A percentile compares a stretch with the other conserved stretches of the same genome.
Evolutionary conservation across 2,329 filamentous ascomycete species (phyloP).

Genomic region (Ceratocystis papillata): DNA sequence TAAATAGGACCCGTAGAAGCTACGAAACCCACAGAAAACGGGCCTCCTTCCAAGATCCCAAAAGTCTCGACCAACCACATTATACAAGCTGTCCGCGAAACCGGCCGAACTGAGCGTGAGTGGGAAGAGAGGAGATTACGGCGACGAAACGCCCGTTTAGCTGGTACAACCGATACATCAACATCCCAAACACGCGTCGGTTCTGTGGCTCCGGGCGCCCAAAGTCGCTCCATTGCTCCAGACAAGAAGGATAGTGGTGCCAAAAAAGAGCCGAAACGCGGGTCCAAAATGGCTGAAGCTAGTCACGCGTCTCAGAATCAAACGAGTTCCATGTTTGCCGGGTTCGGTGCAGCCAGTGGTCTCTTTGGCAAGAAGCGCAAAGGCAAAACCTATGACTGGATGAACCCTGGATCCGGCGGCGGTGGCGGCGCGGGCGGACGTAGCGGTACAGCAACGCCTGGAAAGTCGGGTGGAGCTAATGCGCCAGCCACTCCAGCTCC

Average conservation of each 20-base stretch:
- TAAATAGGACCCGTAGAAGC: constrained; percentile 25
- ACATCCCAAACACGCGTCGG: constrained; percentile 42
- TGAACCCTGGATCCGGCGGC: constrained; percentile 46
- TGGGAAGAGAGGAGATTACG: constrained; percentile 61
- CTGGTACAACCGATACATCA: constrained; percentile 44
- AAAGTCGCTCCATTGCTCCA: constrained; percentile 48
- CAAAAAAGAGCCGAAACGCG: constrained; percentile 78
- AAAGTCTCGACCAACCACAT: constrained; percentile 43
- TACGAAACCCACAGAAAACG: constrained; percentile 22
- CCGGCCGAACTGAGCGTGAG: constrained; percentile 56
- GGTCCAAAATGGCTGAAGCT: constrained; percentile 67
- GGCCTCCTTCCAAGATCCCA: constrained; percentile 37
- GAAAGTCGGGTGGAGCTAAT: constrained; percentile 30
- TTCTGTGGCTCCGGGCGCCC: constrained; percentile 49
- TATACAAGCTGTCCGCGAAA: constrained; percentile 45
- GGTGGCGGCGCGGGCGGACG: constrained; percentile 23
- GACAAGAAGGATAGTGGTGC: constrained; percentile 57
- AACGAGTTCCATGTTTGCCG: constrained; percentile 62
- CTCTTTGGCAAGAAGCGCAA: constrained; percentile 50
- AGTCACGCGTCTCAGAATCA: constrained; percentile 73
- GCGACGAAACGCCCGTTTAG: constrained; percentile 54
- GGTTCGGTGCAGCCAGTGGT: constrained; percentile 51
- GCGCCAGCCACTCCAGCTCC: constrained; percentile 30
- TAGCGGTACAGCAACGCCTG: constrained; percentile 45
- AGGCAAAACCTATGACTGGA: constrained; percentile 63